These are phyloP conservation scores for Termitomyces sp. DNA, from an alignment of 768 basidiomycete species.

Conservation along the genomic window DNA sequence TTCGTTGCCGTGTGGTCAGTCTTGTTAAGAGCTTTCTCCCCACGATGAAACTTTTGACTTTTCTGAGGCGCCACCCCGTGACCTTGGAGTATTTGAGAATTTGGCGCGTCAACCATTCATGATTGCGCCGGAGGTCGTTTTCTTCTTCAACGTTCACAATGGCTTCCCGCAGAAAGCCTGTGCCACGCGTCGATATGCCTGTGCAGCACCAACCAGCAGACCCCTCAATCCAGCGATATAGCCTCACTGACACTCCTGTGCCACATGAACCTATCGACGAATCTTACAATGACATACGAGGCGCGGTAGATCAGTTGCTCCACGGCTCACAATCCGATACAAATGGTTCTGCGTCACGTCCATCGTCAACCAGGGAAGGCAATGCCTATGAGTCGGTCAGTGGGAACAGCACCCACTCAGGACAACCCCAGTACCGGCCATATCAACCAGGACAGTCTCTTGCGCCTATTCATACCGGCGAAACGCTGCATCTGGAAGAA, in stretches of 20 bases:
- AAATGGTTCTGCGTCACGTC: slow-evolving; percentile 2
- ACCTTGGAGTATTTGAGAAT: neutral
- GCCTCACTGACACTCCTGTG: slow-evolving; percentile 12
- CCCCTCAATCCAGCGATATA: slow-evolving; percentile 10
- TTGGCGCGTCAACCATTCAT: slow-evolving; percentile 2
- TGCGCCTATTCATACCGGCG: slow-evolving; percentile 61
- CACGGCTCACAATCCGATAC: neutral
- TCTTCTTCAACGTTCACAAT: slow-evolving; percentile 4
- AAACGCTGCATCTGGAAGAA: slow-evolving; percentile 54
- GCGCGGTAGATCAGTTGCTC: slow-evolving; percentile 3
- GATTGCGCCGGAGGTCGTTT: neutral
- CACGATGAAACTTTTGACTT: neutral
- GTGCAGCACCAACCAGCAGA: slow-evolving; percentile 13
- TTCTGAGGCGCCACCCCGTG: slow-evolving; percentile 12
- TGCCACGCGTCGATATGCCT: neutral
- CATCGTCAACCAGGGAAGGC: slow-evolving; percentile 1
- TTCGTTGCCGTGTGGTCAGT: neutral
- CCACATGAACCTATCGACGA: neutral
- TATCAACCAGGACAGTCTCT: slow-evolving; percentile 64
- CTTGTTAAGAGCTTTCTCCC: neutral
- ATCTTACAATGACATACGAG: slow-evolving; percentile 9
- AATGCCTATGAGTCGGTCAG: neutral
- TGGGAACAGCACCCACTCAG: neutral
- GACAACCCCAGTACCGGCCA: slow-evolving; percentile 31
- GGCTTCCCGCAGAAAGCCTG: slow-evolving; percentile 13